Evolutionary conservation across 805 yeast genomes (phyloP).

Genomic region (Dipodascopsis tothii): DNA sequence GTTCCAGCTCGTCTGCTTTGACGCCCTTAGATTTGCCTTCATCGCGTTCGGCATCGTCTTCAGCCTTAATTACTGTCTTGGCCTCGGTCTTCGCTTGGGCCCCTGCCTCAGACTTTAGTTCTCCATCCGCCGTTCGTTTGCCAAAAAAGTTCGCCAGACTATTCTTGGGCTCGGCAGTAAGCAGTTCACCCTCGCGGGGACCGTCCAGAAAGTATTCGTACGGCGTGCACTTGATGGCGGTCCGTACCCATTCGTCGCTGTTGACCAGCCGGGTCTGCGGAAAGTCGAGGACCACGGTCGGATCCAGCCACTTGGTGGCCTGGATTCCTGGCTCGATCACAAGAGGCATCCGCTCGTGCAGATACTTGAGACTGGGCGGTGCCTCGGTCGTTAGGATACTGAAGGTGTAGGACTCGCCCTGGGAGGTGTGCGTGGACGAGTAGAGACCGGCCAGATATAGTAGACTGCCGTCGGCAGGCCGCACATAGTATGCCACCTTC

Average conservation of each 20-base stretch:
- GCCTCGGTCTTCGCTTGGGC: too few relatives aligned
- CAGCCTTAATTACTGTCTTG: too few relatives aligned
- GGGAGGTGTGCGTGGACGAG: constrained; percentile 24
- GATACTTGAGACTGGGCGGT: constrained; percentile 50
- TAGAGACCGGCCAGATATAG: constrained; percentile 62
- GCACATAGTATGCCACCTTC: constrained; percentile 56
- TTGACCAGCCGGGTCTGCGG: neutral
- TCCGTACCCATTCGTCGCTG: neutral
- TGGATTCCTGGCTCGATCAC: constrained; percentile 49
- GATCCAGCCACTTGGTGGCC: constrained; percentile 62
- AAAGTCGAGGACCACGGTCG: constrained; percentile 20
- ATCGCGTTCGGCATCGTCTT: too few relatives aligned
- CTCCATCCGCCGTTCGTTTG: too few relatives aligned
- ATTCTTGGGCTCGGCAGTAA: constrained; percentile 28
- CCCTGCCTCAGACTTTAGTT: too few relatives aligned
- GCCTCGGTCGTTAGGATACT: constrained; percentile 66
- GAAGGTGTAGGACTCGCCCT: constrained; percentile 22
- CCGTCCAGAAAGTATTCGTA: neutral
- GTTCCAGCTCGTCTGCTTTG: too few relatives aligned
- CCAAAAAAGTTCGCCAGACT: constrained; percentile 33
- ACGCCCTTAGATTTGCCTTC: too few relatives aligned
- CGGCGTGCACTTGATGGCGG: neutral
- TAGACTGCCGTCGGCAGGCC: constrained; percentile 44
- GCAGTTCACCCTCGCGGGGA: constrained; percentile 7
- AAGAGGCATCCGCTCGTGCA: constrained; percentile 75